Evolutionary conservation across 768 basidiomycete genomes (phyloP).

Genomic region (Daedaleopsis sinensis): DNA sequence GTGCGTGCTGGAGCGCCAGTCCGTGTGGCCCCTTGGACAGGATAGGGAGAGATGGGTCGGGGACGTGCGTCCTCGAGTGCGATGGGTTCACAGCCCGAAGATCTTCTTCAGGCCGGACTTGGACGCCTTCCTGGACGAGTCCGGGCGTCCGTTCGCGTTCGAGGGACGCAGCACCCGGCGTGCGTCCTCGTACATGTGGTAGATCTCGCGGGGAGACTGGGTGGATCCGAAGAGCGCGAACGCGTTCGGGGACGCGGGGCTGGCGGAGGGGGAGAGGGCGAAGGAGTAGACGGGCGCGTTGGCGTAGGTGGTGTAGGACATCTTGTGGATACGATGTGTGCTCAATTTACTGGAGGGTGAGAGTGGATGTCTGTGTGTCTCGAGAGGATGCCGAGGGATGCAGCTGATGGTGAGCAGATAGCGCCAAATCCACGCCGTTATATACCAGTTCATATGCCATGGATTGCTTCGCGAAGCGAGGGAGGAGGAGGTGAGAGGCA

Average conservation of each 20-base stretch:
- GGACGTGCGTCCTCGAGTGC: background rate
- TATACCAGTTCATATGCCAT: background rate
- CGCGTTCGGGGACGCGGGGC: slow-evolving; percentile 21
- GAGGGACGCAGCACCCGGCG: slow-evolving; percentile 24
- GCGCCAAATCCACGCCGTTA: too few relatives aligned
- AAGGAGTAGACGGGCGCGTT: slow-evolving; percentile 16
- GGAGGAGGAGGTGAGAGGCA: background rate
- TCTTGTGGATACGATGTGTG: background rate
- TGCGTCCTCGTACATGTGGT: slow-evolving; percentile 24
- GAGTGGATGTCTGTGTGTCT: slow-evolving; percentile 4
- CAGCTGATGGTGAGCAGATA: slow-evolving; percentile 3
- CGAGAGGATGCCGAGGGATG: slow-evolving; percentile 1
- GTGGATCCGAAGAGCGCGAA: slow-evolving; percentile 20
- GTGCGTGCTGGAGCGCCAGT: too few relatives aligned
- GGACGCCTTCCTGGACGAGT: slow-evolving; percentile 11
- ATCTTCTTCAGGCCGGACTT: slow-evolving; percentile 23
- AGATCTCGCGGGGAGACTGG: slow-evolving; percentile 26
- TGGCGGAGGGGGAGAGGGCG: slow-evolving; percentile 9
- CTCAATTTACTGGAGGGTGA: background rate
- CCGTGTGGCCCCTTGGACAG: too few relatives aligned
- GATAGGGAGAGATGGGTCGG: too few relatives aligned
- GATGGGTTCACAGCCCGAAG: slow-evolving; percentile 20
- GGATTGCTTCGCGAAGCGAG: slow-evolving; percentile 12
- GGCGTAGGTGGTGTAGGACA: slow-evolving; percentile 18
- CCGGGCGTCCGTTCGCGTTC: slow-evolving; percentile 17